Percentiles rank a stretch among this genome's conserved stretches.
Evolutionary conservation across 352 stramenopile species (phyloP).

Genomic region (Globisporangium splendens): DNA sequence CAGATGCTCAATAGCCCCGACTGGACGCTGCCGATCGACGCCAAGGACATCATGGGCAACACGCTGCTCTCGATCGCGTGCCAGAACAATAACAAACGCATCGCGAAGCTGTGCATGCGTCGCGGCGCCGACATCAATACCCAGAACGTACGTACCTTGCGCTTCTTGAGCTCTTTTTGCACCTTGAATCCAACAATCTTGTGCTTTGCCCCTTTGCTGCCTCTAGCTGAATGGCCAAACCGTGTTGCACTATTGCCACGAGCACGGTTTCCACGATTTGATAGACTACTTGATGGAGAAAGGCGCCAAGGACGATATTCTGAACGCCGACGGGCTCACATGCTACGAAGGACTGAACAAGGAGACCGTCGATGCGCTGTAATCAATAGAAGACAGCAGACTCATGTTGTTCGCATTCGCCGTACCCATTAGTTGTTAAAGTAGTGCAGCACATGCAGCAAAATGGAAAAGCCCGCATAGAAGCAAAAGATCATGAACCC

Average conservation of each 20-base stretch:
- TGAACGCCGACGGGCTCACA: conserved; percentile 93
- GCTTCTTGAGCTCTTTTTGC: not conserved
- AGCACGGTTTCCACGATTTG: conserved; percentile 93
- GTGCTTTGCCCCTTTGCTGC: conserved; percentile 2
- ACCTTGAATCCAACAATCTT: not conserved
- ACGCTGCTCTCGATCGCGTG: conserved; percentile 91
- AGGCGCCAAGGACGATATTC: conserved; percentile 87
- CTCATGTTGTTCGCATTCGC: too few species aligned
- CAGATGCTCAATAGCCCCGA: conserved; percentile 89
- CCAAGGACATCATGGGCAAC: conserved; percentile 90
- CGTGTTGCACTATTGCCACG: conserved; percentile 91
- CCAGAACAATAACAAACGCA: conserved; percentile 96
- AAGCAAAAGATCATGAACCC: conserved; percentile 88
- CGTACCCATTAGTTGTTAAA: conserved; percentile 53
- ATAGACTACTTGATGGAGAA: conserved; percentile 95
- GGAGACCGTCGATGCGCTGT: conserved; percentile 78
- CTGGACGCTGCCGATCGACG: conserved; percentile 89
- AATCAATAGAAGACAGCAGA: not conserved
- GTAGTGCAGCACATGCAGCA: conserved; percentile 80
- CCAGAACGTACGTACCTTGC: conserved; percentile 72
- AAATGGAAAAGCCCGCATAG: conserved; percentile 63
- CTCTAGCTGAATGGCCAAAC: conserved; percentile 87
- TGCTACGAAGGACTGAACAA: conserved; percentile 93
- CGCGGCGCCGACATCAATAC: conserved; percentile 92
- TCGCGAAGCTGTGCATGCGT: conserved; percentile 92